Conservation (phyloP, 139 green algal genomes). For the Diplosphaera chodatii region DNA sequence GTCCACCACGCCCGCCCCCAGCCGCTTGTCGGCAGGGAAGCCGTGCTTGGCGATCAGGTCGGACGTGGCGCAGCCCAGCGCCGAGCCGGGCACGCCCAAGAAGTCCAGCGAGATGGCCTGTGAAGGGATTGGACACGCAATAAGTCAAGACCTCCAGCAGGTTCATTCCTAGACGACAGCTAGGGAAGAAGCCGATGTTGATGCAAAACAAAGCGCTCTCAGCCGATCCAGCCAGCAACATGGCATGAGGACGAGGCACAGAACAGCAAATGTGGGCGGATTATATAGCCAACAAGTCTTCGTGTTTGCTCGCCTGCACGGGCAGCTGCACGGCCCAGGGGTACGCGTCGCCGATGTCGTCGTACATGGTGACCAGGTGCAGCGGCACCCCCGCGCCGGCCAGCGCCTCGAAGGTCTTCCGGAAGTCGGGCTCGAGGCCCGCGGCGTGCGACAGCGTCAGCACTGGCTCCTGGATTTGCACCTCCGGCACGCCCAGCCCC, state of each 20-base stretch:
- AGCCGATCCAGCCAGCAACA: too few relatives aligned
- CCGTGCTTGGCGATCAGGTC: conserved; percentile 59
- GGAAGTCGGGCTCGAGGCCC: conserved; percentile 27
- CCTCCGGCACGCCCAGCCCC: conserved; percentile 17
- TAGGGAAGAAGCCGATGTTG: too few relatives aligned
- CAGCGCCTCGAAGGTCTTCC: conserved; percentile 49
- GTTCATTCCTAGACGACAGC: too few relatives aligned
- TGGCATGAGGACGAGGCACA: too few relatives aligned
- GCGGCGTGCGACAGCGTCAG: conserved; percentile 40
- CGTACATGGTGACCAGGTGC: conserved; percentile 51
- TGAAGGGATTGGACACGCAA: too few relatives aligned
- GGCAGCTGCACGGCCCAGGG: conserved; percentile 62
- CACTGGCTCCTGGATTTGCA: conserved; percentile 82
- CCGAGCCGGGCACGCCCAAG: conserved; percentile 51
- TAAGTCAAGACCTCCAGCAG: too few relatives aligned
- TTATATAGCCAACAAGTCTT: too few relatives aligned
- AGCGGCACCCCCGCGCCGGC: conserved; percentile 42
- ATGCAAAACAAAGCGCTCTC: too few relatives aligned
- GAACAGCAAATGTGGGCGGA: too few relatives aligned
- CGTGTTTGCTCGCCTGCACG: not conserved
- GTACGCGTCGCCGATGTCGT: conserved; percentile 50
- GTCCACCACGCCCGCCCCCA: conserved; percentile 78
- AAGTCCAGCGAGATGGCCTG: conserved; percentile 74
- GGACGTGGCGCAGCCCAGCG: conserved; percentile 42
- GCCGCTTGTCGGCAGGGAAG: conserved; percentile 65